phyloP scores from a whole-genome alignment of 2,329 filamentous ascomycete genomes.

The Aspergillaceae sp. region DNA sequence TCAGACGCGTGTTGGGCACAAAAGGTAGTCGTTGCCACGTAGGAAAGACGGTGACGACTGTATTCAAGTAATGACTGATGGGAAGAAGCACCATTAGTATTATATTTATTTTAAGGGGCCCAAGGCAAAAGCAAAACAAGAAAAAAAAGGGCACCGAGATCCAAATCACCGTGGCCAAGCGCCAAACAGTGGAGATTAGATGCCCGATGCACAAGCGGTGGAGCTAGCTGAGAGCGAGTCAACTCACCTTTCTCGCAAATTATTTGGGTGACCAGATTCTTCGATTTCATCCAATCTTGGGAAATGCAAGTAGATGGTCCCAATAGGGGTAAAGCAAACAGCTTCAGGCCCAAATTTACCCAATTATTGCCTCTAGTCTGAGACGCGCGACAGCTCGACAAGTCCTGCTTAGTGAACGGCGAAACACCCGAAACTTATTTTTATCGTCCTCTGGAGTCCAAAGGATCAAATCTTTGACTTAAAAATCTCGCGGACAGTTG shows the following conservation, averaged over 20 bases:
- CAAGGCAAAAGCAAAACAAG: not conserved
- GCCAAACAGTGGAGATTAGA: not conserved
- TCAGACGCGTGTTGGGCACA: not conserved
- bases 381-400: not conserved
- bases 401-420: not conserved
- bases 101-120: not conserved
- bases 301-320: not conserved
- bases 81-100: not conserved
- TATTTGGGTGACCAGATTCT: not conserved
- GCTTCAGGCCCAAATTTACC: not conserved
- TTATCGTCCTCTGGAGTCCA: too few relatives aligned
- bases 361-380: too few relatives aligned
- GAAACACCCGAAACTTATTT: not conserved
- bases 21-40: not conserved
- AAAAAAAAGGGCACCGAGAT: too few relatives aligned
- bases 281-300: too few relatives aligned
- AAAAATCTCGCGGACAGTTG: conserved; percentile 6
- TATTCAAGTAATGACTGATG: not conserved
- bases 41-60: not conserved
- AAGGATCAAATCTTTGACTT: conserved; percentile 7
- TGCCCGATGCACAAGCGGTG: not conserved
- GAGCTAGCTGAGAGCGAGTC: not conserved
- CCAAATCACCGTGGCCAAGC: too few relatives aligned
- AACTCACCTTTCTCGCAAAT: not conserved
- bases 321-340: not conserved